These are phyloP conservation scores for Neurospora sp. DNA, from an alignment of 495 filamentous ascomycete species.

Conservation along the genomic window DNA sequence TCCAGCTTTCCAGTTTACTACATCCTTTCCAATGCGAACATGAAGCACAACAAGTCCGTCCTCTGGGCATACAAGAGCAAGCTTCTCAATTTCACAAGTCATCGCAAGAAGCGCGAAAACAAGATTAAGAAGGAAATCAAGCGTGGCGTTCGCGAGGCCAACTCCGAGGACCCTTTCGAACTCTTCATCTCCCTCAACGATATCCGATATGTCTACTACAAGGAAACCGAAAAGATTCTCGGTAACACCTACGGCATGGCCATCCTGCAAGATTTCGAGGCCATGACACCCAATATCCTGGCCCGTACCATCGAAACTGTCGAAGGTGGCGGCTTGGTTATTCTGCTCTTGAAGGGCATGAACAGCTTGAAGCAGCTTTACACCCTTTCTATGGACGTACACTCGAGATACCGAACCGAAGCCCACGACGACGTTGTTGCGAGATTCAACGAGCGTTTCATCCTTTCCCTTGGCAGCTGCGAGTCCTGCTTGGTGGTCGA, in stretches of 20 bases:
- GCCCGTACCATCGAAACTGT: constrained; percentile 96
- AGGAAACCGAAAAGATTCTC: constrained; percentile 99
- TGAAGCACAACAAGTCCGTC: constrained; percentile 94
- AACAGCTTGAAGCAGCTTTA: constrained; percentile 95
- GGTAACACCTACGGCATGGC: constrained; percentile 99
- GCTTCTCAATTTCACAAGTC: constrained; percentile 79
- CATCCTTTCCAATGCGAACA: constrained; percentile 79
- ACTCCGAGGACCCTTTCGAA: constrained; percentile 94
- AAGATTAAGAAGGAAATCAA: constrained; percentile 99
- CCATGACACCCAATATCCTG: constrained; percentile 90
- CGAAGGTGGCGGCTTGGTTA: constrained; percentile 86
- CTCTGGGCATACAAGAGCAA: constrained; percentile 99
- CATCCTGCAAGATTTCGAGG: constrained; percentile 96
- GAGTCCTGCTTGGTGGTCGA: constrained; percentile 92
- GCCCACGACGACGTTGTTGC: constrained; percentile 92
- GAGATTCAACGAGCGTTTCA: constrained; percentile 96
- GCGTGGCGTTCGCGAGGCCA: constrained; percentile 86
- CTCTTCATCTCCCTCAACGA: constrained; percentile 93
- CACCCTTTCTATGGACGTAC: constrained; percentile 95
- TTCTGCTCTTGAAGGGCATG: constrained; percentile 92
- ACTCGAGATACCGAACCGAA: constrained; percentile 93
- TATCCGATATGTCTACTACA: constrained; percentile 99
- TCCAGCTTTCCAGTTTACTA: constrained; percentile 53
- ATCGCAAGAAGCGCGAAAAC: constrained; percentile 93
- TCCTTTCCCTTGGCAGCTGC: constrained; percentile 89